Evolutionary conservation across 371 early-diverging fungal species (phyloP).

Genomic region (Nosema muscidifuracis): DNA sequence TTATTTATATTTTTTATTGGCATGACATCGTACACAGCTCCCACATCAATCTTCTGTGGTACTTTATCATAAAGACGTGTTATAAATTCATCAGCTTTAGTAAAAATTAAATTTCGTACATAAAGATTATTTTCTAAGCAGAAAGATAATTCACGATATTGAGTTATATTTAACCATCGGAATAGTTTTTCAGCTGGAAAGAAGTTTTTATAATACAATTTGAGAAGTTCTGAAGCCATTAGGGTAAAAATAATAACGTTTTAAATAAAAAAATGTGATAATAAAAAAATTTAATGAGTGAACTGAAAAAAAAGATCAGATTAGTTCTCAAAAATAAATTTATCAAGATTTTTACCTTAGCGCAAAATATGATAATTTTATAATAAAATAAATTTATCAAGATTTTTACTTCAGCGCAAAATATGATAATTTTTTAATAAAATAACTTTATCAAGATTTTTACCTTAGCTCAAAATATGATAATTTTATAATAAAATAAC

Average conservation of each 20-base stretch:
- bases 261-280: too few relatives aligned
- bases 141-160: slow-evolving; percentile 78
- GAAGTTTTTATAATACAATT: slow-evolving; percentile 50
- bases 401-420: too few relatives aligned
- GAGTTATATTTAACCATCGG: slow-evolving; percentile 46
- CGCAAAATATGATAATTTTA: too few relatives aligned
- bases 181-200: slow-evolving; percentile 54
- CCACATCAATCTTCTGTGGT: slow-evolving; percentile 90
- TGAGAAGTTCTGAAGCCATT: background rate
- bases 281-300: too few relatives aligned
- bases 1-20: slow-evolving; percentile 68
- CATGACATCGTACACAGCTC: slow-evolving; percentile 76
- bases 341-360: too few relatives aligned
- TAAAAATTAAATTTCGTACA: slow-evolving; percentile 78
- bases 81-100: slow-evolving; percentile 68
- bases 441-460: too few relatives aligned
- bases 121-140: slow-evolving; percentile 71
- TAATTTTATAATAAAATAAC: too few relatives aligned
- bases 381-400: too few relatives aligned
- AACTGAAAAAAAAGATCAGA: too few relatives aligned
- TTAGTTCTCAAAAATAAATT: too few relatives aligned
- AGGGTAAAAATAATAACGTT: background rate
- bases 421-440: too few relatives aligned
- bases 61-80: slow-evolving; percentile 68
- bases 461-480: too few relatives aligned